Percentiles rank a stretch among this genome's conserved stretches.
These are phyloP conservation scores for Xylaria castorea DNA, from an alignment of 495 filamentous ascomycete genomes.

Conservation along the genomic window DNA sequence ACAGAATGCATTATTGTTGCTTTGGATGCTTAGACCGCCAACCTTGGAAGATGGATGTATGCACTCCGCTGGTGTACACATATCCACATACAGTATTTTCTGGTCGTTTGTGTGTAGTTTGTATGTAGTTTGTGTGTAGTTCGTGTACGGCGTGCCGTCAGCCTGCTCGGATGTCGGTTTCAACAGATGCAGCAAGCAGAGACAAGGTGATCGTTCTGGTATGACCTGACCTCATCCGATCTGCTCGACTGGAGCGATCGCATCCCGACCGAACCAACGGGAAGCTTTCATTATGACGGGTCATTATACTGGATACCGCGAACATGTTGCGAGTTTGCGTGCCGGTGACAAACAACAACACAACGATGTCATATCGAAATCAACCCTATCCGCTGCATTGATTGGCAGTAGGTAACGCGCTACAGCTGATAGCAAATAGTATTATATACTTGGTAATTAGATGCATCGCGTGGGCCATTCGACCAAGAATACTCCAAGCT, in stretches of 20 bases:
- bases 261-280: background rate
- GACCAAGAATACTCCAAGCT: slow-evolving; percentile 5
- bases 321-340: background rate
- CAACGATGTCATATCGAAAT: background rate
- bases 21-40: background rate
- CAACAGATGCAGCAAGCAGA: slow-evolving; percentile 7
- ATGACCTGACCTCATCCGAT: slow-evolving; percentile 23
- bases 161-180: background rate
- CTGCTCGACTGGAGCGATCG: background rate
- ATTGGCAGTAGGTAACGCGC: background rate
- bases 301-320: background rate
- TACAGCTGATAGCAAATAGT: background rate
- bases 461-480: background rate
- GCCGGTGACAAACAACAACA: background rate
- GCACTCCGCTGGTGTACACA: slow-evolving; percentile 1
- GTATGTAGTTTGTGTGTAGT: too few species aligned
- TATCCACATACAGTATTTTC: background rate
- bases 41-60: background rate
- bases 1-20: slow-evolving; percentile 1
- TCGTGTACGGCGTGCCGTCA: background rate
- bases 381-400: background rate
- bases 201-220: background rate
- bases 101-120: background rate
- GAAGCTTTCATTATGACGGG: background rate
- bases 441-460: background rate